Conservation (phyloP, 306 rosid species). For the Fragaria nilgerrensis region DNA sequence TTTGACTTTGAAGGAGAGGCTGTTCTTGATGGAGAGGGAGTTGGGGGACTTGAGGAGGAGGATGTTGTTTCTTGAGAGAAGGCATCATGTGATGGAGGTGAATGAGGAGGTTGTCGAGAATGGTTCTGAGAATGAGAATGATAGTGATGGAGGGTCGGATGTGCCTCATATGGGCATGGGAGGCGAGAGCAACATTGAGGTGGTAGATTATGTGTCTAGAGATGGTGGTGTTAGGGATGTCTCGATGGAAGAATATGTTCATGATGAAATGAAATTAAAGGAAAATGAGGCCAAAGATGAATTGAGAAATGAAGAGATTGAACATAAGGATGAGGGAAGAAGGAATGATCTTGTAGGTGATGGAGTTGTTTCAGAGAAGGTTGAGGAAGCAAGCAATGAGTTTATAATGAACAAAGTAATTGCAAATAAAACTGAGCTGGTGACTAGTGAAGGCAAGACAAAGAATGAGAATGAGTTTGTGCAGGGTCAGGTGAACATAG, state of each 20-base stretch:
- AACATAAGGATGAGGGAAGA: background rate
- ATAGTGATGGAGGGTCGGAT: conserved; percentile 64
- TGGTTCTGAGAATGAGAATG: conserved; percentile 52
- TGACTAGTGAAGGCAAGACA: background rate
- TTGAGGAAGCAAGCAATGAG: conserved; percentile 25
- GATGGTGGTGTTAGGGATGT: conserved; percentile 32
- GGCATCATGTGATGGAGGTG: conserved; percentile 23
- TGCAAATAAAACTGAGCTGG: conserved; percentile 16
- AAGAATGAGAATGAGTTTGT: background rate
- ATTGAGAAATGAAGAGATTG: background rate
- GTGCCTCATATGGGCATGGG: conserved; percentile 51
- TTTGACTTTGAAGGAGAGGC: conserved; percentile 82
- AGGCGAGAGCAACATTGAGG: conserved; percentile 41
- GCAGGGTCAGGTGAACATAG: background rate
- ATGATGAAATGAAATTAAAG: conserved; percentile 22
- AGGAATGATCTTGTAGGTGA: conserved; percentile 18
- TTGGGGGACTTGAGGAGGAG: conserved; percentile 72
- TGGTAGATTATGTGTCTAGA: conserved; percentile 40
- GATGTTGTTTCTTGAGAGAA: conserved; percentile 56
- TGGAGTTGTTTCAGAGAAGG: conserved; percentile 26
- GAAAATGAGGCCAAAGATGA: background rate
- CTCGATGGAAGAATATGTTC: conserved; percentile 43
- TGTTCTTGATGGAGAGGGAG: conserved; percentile 86
- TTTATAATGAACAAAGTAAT: conserved; percentile 13
- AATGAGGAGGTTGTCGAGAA: conserved; percentile 47